Evolutionary conservation across 495 filamentous ascomycete species (phyloP), one percentile per base, ranked within the genome.

Genomic region (Durotheca rogersii): DNA sequence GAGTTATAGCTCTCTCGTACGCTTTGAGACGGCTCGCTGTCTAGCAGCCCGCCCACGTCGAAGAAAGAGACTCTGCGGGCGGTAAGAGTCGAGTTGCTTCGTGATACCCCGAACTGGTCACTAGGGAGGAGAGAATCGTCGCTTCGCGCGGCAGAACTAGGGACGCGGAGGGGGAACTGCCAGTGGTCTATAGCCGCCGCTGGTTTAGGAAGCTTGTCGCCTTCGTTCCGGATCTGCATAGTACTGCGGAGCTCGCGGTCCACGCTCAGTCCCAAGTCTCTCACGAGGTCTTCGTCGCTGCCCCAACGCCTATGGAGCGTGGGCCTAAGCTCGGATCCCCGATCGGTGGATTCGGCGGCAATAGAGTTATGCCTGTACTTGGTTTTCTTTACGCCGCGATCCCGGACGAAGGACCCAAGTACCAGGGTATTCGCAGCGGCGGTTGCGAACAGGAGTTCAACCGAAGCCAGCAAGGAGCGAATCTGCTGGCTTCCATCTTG

Each of bases 401-500:
- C 89, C 2, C 88, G 80, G 11, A 91, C 82, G 49, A 91, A 93
- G 0, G 87, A 89, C 29, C 88, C 88, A 11, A 94, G 80, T 0
- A 90, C 85, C 14, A 94, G 71, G 5, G 80, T 79, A 62, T 94
- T 93, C 9, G 88, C 83, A 5, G 89, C 82, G 1, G 82, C 80
- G 10, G 87, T 87, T 21, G 89, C 84, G 35, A 86, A 85, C 16
- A 93, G 78, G 7, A 88, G 81, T 55, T 94, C 88, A 23, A 93
- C 67, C 0, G 86, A 89, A 10, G 89, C 89, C 30, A 86, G 70
- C 7, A 94, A 79, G 4, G 89, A 88, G 23, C 89, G 83, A 44
- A 80, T 84, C 53, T 85, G 84, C 58, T 94, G 89, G 27, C 74
- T 75, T 2, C 85, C 84, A 38, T 79, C 58, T 18, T 72, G 70